These are phyloP conservation scores for Pseudognaphalium luteoalbum DNA, from an alignment of 129 eudicot genomes.

Conservation along the genomic window DNA sequence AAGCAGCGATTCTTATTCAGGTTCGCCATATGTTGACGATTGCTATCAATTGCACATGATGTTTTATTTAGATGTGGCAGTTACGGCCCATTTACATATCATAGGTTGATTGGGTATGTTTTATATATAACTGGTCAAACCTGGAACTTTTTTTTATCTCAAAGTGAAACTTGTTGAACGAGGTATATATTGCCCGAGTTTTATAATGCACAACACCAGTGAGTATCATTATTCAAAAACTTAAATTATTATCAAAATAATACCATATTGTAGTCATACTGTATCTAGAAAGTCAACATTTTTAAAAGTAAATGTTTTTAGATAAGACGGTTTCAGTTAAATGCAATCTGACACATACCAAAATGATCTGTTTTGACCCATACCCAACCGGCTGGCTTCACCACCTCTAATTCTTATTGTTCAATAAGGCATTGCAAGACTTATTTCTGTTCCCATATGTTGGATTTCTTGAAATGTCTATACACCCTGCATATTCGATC, in stretches of 20 bases:
- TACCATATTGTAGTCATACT: neutral
- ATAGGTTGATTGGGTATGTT: neutral
- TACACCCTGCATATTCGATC: neutral
- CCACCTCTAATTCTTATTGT: neutral
- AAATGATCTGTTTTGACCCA: neutral
- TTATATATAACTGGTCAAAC: neutral
- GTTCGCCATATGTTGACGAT: slow-evolving; percentile 27
- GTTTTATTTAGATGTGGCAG: neutral
- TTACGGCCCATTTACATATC: neutral
- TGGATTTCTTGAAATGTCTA: slow-evolving; percentile 7
- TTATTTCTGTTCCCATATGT: neutral
- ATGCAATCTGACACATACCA: neutral
- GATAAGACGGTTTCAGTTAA: neutral
- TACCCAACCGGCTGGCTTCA: neutral
- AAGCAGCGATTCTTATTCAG: slow-evolving; percentile 90
- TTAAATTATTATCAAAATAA: neutral
- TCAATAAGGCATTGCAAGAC: neutral
- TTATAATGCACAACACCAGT: neutral
- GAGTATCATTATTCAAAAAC: neutral
- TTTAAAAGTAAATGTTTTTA: neutral
- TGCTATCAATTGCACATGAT: neutral
- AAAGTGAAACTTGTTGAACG: neutral
- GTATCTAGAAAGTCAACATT: neutral
- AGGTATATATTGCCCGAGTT: neutral
- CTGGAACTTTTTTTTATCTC: neutral